Evolutionary conservation across 257 asterid species (phyloP).

Genomic region (Lithospermum erythrorhizon): DNA sequence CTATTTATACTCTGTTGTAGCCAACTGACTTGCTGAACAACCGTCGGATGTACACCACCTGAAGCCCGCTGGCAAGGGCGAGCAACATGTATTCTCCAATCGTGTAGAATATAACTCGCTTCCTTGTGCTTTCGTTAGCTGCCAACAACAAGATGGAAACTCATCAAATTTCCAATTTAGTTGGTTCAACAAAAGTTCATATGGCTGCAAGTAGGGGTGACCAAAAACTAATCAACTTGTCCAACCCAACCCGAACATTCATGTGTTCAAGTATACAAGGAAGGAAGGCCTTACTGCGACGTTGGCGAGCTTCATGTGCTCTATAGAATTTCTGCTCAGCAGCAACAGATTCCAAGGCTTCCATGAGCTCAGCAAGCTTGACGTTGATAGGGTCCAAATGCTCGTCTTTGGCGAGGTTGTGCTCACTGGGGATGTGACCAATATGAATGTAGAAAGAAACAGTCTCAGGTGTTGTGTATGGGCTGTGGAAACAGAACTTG

Average conservation of each 20-base stretch:
- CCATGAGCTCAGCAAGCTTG: constrained; percentile 76
- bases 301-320: constrained; percentile 71
- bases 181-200: no score
- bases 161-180: no score
- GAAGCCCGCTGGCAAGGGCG: constrained; percentile 53
- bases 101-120: constrained; percentile 73
- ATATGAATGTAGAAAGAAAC: constrained; percentile 80
- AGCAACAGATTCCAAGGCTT: constrained; percentile 66
- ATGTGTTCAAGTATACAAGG: no score
- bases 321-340: constrained; percentile 68
- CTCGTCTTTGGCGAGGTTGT: constrained; percentile 71
- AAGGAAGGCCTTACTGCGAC: constrained; percentile 80
- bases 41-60: constrained; percentile 54
- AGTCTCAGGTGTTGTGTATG: constrained; percentile 52
- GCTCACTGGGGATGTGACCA: constrained; percentile 72
- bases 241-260: no score
- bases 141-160: constrained; percentile 11
- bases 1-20: constrained; percentile 45
- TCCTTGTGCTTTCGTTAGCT: constrained; percentile 82
- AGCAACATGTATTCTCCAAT: constrained; percentile 64
- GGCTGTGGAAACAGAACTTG: constrained; percentile 85
- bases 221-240: no score
- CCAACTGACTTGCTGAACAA: constrained; percentile 68
- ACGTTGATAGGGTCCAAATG: constrained; percentile 82
- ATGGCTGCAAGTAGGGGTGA: no score